phyloP scores from a whole-genome alignment of 441 rosid species.

The Populus hybrid region DNA sequence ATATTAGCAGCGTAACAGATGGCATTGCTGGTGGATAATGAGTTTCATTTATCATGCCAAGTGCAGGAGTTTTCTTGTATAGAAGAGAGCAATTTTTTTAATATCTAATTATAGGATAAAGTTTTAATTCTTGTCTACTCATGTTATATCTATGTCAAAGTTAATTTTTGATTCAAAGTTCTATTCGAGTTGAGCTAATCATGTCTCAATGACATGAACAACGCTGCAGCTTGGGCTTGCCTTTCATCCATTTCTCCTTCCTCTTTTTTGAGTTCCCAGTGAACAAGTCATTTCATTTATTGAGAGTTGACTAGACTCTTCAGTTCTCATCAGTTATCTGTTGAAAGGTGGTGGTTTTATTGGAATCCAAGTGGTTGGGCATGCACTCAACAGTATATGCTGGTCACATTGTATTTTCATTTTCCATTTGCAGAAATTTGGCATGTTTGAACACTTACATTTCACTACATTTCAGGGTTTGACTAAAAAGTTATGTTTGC shows the following conservation, averaged over 20 bases:
- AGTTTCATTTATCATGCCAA: background rate
- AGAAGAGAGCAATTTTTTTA: background rate
- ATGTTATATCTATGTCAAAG: background rate
- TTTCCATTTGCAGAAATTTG: conserved; percentile 13
- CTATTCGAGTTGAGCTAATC: background rate
- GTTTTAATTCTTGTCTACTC: background rate
- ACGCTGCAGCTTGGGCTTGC: background rate
- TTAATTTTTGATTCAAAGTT: background rate
- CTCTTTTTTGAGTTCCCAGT: background rate
- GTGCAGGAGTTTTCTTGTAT: background rate
- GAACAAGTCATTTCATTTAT: background rate
- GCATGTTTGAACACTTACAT: background rate
- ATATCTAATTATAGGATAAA: background rate
- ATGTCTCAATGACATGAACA: background rate
- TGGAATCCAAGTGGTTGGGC: background rate
- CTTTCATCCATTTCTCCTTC: background rate
- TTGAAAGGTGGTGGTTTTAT: background rate
- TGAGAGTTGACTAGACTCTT: background rate
- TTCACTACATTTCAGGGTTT: background rate
- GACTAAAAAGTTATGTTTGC: conserved; percentile 11
- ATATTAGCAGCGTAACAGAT: background rate
- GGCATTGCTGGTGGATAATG: background rate
- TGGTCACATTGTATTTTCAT: background rate
- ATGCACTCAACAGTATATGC: background rate
- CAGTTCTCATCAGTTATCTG: background rate